Evolutionary conservation across 2,329 filamentous ascomycete genomes (phyloP).

Genomic region (Chrysosphaeria jannelii): DNA sequence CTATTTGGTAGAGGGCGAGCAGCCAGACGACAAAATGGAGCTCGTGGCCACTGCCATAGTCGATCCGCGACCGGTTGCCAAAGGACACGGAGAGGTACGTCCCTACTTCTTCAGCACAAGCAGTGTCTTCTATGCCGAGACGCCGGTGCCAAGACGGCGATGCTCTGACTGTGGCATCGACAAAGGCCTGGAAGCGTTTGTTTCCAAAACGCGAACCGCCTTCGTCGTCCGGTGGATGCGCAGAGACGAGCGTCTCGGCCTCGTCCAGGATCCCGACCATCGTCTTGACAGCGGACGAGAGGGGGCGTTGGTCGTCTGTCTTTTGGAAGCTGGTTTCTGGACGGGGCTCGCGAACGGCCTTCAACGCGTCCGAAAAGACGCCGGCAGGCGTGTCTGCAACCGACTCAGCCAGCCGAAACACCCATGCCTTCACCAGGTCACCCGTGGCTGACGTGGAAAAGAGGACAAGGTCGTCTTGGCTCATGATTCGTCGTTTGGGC

Average conservation of each 20-base stretch:
- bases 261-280: slow-evolving; percentile 42
- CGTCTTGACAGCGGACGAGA: slow-evolving; percentile 30
- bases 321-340: not conserved
- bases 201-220: slow-evolving; percentile 84
- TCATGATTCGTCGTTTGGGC: slow-evolving; percentile 57
- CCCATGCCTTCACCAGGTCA: slow-evolving; percentile 48
- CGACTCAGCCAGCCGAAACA: slow-evolving; percentile 63
- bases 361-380: slow-evolving; percentile 8
- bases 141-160: slow-evolving; percentile 29
- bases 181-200: slow-evolving; percentile 58
- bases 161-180: slow-evolving; percentile 33
- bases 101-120: slow-evolving; percentile 37
- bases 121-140: slow-evolving; percentile 18
- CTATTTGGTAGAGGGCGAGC: slow-evolving; percentile 66
- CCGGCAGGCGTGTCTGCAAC: slow-evolving; percentile 27
- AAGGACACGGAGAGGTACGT: slow-evolving; percentile 63
- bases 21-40: slow-evolving; percentile 94
- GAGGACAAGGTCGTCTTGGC: slow-evolving; percentile 45
- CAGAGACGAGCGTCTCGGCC: slow-evolving; percentile 31
- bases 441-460: slow-evolving; percentile 56
- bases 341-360: too few relatives aligned
- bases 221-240: slow-evolving; percentile 57
- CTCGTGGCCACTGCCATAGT: slow-evolving; percentile 93
- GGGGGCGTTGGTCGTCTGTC: slow-evolving; percentile 9
- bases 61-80: slow-evolving; percentile 62